Conservation (phyloP, 768 basidiomycete genomes). For the Boletus edulis region DNA sequence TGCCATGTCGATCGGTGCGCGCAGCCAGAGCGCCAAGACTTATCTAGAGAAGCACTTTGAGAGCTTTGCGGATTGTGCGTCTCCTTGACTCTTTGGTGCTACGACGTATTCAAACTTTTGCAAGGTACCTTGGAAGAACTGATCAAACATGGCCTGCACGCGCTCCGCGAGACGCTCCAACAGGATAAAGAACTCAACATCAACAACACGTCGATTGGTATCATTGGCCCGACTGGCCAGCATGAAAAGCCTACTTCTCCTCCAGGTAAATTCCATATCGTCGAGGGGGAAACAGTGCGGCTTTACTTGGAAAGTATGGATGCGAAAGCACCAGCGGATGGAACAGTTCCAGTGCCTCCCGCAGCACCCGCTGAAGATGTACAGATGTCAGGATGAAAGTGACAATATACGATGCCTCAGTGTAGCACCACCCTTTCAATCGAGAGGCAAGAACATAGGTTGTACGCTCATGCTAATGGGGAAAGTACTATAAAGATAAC, state of each 20-base stretch:
- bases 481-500: conserved; percentile 14
- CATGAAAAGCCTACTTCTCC: conserved; percentile 54
- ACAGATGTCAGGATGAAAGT: conserved; percentile 71
- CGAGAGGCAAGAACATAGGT: background rate
- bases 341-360: conserved; percentile 37
- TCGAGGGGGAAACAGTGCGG: conserved; percentile 79
- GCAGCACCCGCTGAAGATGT: conserved; percentile 62
- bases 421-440: conserved; percentile 9
- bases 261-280: conserved; percentile 74
- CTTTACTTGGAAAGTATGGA: conserved; percentile 78
- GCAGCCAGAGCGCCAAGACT: conserved; percentile 97
- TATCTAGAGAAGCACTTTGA: conserved; percentile 95
- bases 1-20: conserved; percentile 97
- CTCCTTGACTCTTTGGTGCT: background rate
- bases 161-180: conserved; percentile 93
- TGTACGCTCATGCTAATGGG: background rate
- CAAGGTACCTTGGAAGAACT: conserved; percentile 83
- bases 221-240: conserved; percentile 71
- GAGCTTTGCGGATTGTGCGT: conserved; percentile 79
- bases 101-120: background rate
- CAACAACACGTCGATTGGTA: conserved; percentile 93
- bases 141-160: conserved; percentile 90
- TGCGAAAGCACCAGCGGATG: conserved; percentile 55
- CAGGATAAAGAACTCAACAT: conserved; percentile 96
- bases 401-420: conserved; percentile 15